Conservation (phyloP, 2,329 filamentous ascomycete species). For the Talaromyces islandicus region DNA sequence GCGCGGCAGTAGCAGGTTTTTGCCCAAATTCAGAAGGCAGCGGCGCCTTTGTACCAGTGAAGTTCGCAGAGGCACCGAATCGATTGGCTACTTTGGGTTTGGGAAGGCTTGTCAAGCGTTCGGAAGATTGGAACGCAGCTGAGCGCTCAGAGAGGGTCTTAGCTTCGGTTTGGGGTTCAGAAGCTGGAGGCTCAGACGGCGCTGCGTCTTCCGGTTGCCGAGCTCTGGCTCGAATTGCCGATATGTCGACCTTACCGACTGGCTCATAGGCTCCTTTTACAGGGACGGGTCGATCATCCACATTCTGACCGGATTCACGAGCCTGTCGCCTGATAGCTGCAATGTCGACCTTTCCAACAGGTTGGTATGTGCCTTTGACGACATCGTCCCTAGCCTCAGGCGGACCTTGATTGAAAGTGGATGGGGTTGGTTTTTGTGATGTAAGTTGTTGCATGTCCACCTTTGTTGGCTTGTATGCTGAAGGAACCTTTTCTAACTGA, state of each 20-base stretch:
- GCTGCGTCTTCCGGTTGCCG: slow-evolving; percentile 59
- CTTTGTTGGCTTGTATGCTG: slow-evolving; percentile 91
- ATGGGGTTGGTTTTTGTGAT: slow-evolving; percentile 58
- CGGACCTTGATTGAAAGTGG: slow-evolving; percentile 27
- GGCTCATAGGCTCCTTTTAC: slow-evolving; percentile 95
- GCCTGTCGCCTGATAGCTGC: slow-evolving; percentile 75
- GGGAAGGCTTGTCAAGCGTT: slow-evolving; percentile 77
- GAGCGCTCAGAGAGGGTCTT: slow-evolving; percentile 70
- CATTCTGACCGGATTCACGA: slow-evolving; percentile 48
- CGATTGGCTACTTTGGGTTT: slow-evolving; percentile 94
- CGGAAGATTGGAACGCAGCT: slow-evolving; percentile 65
- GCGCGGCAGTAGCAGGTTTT: slow-evolving; percentile 53
- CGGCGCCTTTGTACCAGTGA: slow-evolving; percentile 84
- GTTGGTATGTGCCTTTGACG: slow-evolving; percentile 82
- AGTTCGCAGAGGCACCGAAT: slow-evolving; percentile 66
- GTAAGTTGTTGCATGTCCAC: slow-evolving; percentile 86
- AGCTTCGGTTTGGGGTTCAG: slow-evolving; percentile 45
- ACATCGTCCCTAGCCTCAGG: slow-evolving; percentile 52
- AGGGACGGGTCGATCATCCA: slow-evolving; percentile 72
- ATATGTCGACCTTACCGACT: slow-evolving; percentile 93
- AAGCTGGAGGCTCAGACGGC: slow-evolving; percentile 41
- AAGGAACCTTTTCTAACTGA: slow-evolving; percentile 82
- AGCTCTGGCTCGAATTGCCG: slow-evolving; percentile 78
- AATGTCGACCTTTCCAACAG: slow-evolving; percentile 96
- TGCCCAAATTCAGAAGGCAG: slow-evolving; percentile 63